Conservation (phyloP, 228 moss, liverwort and hornwort species). For the Sphagnum fallax region DNA sequence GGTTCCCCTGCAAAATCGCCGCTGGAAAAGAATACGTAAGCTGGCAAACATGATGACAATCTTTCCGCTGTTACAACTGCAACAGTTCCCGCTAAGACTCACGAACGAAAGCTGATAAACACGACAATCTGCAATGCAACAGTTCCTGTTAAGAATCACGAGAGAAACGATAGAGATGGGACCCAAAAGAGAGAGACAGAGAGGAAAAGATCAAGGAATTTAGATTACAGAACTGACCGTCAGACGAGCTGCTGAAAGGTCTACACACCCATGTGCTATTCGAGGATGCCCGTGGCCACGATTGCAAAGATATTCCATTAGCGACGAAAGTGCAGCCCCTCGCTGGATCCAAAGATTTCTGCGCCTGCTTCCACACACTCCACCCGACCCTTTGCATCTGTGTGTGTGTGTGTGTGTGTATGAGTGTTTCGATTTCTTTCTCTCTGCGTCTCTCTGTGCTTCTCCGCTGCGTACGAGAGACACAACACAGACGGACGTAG, state of each 20-base stretch:
- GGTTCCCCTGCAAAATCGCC: conserved; percentile 26
- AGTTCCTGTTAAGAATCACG: too few species aligned
- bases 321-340: conserved; percentile 6
- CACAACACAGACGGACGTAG: too few species aligned
- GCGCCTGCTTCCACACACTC: conserved; percentile 30
- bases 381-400: conserved; percentile 26
- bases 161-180: not conserved
- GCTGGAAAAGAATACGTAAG: not conserved
- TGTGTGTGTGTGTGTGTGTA: too few species aligned
- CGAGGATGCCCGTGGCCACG: conserved; percentile 8
- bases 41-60: not conserved
- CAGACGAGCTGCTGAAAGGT: conserved; percentile 34
- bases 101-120: not conserved
- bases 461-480: too few species aligned
- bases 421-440: too few species aligned
- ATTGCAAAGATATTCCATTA: conserved; percentile 7
- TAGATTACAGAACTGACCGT: conserved; percentile 11
- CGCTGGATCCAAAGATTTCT: conserved; percentile 13
- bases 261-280: conserved; percentile 4
- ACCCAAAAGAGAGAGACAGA: not conserved
- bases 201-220: not conserved
- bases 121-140: not conserved
- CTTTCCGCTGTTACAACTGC: not conserved
- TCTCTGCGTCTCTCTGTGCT: too few species aligned
- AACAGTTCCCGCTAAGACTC: not conserved